Percentiles rank a stretch among this genome's conserved stretches.
phyloP scores from a whole-genome alignment of 2,329 filamentous ascomycete species.

The Apiospora sp. region DNA sequence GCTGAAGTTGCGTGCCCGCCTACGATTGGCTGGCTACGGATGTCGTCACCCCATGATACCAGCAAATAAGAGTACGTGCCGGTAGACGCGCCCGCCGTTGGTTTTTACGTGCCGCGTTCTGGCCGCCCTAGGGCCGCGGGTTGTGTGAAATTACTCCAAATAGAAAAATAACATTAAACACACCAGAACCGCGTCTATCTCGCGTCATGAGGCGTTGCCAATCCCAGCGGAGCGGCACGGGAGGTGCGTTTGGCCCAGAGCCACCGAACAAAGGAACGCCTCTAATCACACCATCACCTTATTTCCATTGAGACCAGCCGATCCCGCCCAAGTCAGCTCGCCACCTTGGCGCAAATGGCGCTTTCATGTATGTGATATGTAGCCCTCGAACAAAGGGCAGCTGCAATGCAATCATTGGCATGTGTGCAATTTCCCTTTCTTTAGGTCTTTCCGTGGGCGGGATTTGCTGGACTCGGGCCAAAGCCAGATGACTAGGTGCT shows the following conservation, averaged over 20 bases:
- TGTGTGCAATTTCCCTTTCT: background rate
- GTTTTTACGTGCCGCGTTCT: background rate
- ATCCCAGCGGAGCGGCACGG: slow-evolving; percentile 15
- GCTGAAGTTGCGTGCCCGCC: background rate
- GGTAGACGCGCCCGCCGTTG: slow-evolving; percentile 20
- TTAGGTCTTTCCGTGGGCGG: background rate
- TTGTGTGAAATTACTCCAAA: slow-evolving; percentile 20
- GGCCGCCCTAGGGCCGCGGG: slow-evolving; percentile 3
- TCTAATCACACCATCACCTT: slow-evolving; percentile 4
- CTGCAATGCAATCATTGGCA: background rate
- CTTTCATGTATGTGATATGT: background rate
- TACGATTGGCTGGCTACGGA: slow-evolving; percentile 17
- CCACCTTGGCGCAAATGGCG: background rate
- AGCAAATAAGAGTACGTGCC: slow-evolving; percentile 23
- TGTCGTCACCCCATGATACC: slow-evolving; percentile 23
- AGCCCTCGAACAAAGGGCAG: background rate
- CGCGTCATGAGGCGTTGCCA: slow-evolving; percentile 20
- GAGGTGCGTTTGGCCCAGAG: background rate
- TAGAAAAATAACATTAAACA: slow-evolving; percentile 13
- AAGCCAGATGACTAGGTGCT: background rate
- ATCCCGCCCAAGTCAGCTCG: background rate
- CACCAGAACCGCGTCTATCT: slow-evolving; percentile 13
- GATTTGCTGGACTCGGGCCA: background rate
- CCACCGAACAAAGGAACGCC: slow-evolving; percentile 14
- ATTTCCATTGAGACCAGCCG: slow-evolving; percentile 2